Evolutionary conservation across 495 filamentous ascomycete genomes (phyloP), one percentile per base, ranked within the genome.

Genomic region (Penicillium pulvis): DNA sequence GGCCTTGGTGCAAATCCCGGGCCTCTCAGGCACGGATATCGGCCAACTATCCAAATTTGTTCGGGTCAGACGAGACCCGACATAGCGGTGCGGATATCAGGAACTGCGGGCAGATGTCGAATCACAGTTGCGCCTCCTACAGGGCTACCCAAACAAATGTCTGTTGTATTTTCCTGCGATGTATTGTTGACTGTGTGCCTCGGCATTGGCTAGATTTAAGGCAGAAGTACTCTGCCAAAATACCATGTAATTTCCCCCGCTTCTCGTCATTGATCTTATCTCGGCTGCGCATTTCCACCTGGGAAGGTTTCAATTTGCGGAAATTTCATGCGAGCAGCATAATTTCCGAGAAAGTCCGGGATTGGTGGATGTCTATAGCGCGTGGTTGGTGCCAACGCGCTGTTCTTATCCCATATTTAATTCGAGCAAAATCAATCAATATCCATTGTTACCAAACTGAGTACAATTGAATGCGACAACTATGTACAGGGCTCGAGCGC

Each of bases 401-500:
- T 36, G 6, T 36, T 36, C 4, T n/a, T 17, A 17, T 14, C n/a
- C 6, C 6, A n/a, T 17, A 41, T 41, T 2, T 6, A 0, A 41
- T 17, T n/a, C 16, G 30, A 52, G 24, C 12, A n/a, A 52, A 52
- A 52, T 51, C 14, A 31, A 28, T 17, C 14, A 17, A 30, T 50
- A 50, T 30, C 12, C 47, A 35, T 23, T 50, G 6, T 30, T n/a
- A 35, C 26, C 17, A 52, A 51, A 39, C 19, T 39, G 46, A 49
- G 16, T 49, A 49, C 46, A 49, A n/a, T 48, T 49, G 46, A 49
- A 23, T 46, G 19, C 23, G 24, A 31, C 26, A 10, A 19, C n/a
- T 49, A 49, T 49, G 16, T 28, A 49, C 46, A 49, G 16, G 26
- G 20, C 12, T 28, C 46, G 3, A n/a, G 26, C 26, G 19, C 43